Evolutionary conservation across 2,329 filamentous ascomycete species (phyloP).

Genomic region (Neodidymelliopsis sp.): DNA sequence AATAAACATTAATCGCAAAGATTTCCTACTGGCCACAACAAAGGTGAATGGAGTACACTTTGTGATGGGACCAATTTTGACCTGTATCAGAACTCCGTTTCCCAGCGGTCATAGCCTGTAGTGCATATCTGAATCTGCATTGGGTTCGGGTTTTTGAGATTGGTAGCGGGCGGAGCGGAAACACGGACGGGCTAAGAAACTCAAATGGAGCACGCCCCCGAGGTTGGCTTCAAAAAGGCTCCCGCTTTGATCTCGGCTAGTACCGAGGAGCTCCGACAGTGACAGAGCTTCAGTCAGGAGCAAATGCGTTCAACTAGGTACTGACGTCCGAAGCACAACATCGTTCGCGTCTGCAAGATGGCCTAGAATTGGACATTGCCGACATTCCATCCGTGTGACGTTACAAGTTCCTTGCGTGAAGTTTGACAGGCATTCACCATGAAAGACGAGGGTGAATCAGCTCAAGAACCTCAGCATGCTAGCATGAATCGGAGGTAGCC

Average conservation of each 20-base stretch:
- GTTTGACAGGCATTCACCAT: conserved; percentile 12
- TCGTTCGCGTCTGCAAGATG: neutral
- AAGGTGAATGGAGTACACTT: neutral
- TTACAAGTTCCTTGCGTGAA: conserved; percentile 5
- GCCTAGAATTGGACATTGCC: conserved; percentile 1
- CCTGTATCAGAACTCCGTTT: neutral
- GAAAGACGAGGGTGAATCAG: conserved; percentile 20
- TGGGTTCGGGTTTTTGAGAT: conserved; percentile 27
- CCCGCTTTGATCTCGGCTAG: conserved; percentile 37
- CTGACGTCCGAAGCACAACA: neutral
- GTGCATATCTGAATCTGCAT: conserved; percentile 3
- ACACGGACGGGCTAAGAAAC: conserved; percentile 31
- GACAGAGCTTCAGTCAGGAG: conserved; percentile 10
- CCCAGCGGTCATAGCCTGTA: neutral
- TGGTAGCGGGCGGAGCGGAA: conserved; percentile 43
- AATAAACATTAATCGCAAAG: conserved; percentile 20
- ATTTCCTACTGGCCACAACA: conserved; percentile 8
- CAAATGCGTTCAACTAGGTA: conserved; percentile 1
- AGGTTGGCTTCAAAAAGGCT: conserved; percentile 37
- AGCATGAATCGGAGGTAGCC: conserved; percentile 31
- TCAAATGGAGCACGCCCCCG: conserved; percentile 43
- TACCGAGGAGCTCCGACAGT: conserved; percentile 28
- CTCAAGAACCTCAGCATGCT: conserved; percentile 14
- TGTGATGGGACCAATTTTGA: conserved; percentile 2
- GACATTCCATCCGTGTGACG: conserved; percentile 6